phyloP scores from a whole-genome alignment of 768 basidiomycete species.

The Leccinum broughii region DNA sequence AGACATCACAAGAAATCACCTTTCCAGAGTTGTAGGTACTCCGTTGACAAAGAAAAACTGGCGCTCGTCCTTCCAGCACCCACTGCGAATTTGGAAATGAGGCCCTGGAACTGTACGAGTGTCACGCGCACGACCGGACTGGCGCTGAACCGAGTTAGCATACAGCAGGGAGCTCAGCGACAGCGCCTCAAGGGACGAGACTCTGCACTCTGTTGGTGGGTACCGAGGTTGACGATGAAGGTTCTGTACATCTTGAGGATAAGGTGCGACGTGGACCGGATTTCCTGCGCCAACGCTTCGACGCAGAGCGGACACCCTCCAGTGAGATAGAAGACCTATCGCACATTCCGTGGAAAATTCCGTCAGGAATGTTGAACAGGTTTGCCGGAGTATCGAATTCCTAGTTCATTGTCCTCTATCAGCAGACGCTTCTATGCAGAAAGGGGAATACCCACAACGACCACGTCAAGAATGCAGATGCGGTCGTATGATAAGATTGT shows the following conservation, averaged over 20 bases:
- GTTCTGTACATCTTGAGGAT: conserved; percentile 87
- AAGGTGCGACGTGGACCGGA: conserved; percentile 59
- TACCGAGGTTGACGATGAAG: conserved; percentile 65
- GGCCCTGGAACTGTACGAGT: too few species aligned
- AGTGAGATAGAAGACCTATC: conserved; percentile 74
- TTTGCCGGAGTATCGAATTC: conserved; percentile 82
- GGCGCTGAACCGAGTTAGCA: too few species aligned
- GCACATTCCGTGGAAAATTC: conserved; percentile 87
- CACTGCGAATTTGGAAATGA: too few species aligned
- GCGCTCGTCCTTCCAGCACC: too few species aligned
- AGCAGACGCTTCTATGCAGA: not conserved
- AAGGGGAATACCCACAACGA: conserved; percentile 51
- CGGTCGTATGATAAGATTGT: conserved; percentile 90
- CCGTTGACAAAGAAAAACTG: too few species aligned
- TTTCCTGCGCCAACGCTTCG: conserved; percentile 8
- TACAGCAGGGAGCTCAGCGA: too few species aligned
- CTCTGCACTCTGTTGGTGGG: conserved; percentile 71
- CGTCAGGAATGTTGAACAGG: conserved; percentile 54
- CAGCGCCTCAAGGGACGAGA: conserved; percentile 69
- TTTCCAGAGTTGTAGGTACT: too few species aligned
- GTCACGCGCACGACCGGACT: too few species aligned
- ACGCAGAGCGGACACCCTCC: conserved; percentile 59
- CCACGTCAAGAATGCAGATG: conserved; percentile 82
- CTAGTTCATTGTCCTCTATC: conserved; percentile 26
- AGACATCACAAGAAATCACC: too few species aligned